A percentile compares a stretch with the other conserved stretches of the same genome.
phyloP scores from a whole-genome alignment of 169 alveolate genomes.

The Plasmodium vinckei region DNA sequence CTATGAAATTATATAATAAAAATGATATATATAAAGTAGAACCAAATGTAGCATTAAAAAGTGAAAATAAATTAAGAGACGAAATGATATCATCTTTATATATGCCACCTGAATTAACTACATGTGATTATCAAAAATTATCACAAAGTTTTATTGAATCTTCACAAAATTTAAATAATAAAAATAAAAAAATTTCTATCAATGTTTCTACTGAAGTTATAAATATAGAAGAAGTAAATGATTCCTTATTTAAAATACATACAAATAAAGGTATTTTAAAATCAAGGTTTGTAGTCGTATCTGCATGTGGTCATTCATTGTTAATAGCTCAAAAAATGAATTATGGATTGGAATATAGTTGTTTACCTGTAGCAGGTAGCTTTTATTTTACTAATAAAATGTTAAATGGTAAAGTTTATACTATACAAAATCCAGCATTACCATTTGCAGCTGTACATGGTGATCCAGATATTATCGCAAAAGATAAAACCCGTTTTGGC shows the following conservation, averaged over 20 bases:
- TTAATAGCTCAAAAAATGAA: slow-evolving; percentile 89
- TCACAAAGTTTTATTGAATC: slow-evolving; percentile 83
- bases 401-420: slow-evolving; percentile 88
- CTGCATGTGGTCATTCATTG: slow-evolving; percentile 90
- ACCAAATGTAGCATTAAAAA: slow-evolving; percentile 85
- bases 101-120: slow-evolving; percentile 85
- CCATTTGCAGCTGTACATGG: slow-evolving; percentile 93
- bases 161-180: slow-evolving; percentile 52
- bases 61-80: slow-evolving; percentile 41
- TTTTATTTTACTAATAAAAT: slow-evolving; percentile 86
- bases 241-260: slow-evolving; percentile 62
- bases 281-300: slow-evolving; percentile 88
- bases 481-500: slow-evolving; percentile 86
- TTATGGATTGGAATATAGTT: slow-evolving; percentile 88
- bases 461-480: slow-evolving; percentile 88
- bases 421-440: slow-evolving; percentile 89
- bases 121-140: slow-evolving; percentile 83
- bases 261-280: slow-evolving; percentile 80
- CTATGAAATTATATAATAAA: slow-evolving; percentile 78
- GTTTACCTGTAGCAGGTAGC: slow-evolving; percentile 90
- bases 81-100: slow-evolving; percentile 82
- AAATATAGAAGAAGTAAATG: slow-evolving; percentile 77
- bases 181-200: slow-evolving; percentile 73
- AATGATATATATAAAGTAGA: slow-evolving; percentile 84
- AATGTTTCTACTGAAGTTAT: slow-evolving; percentile 82